Evolutionary conservation across 2,329 filamentous ascomycete genomes (phyloP), one percentile per base, ranked within the genome.

Genomic region (Phialemonium atrogriseum): DNA sequence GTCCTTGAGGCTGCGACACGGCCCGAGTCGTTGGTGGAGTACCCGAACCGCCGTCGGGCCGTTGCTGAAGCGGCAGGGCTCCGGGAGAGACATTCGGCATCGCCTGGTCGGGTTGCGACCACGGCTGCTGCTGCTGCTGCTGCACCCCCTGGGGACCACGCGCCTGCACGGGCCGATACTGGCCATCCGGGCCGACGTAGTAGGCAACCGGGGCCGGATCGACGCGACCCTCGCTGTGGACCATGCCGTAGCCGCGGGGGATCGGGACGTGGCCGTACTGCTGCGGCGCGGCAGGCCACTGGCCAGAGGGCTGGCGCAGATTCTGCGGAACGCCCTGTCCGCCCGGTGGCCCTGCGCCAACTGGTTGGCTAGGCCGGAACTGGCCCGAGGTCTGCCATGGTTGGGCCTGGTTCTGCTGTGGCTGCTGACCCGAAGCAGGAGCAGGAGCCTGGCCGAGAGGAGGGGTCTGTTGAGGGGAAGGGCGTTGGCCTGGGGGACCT

Each of bases 201-300:
- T 43, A 39, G 3, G 40, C 41, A 24, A 36, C 36, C 11, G 44
- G 47, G 10, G 39, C 40, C 2, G 41, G 40, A 13, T 35, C 40
- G 7, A 45, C 27, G 13, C 39, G 37, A 16, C 47, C 47, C 27
- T 49, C 43, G 16, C 35, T 35, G 30, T 43, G 43, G 8, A 46
- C 39, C 27, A 42, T 41, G 7, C 40, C 39, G 32, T 50, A 50
- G 19, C 46, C 45, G 7, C 35, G 35, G 5, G 47, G 47, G 13
- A 50, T 48, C 5, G 47, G 47, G 3, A 50, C 46, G 13, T 41
- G 41, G 6, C 36, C 43, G 26, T 50, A 50, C 27, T 44, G 32
- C 10, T 41, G 47, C 24, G 31, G 31, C 5, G 24, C 15, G 12
- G 14, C 14, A 27, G 24, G 6, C 7, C 10, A 7, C 10, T 6